phyloP scores from a whole-genome alignment of 2,329 filamentous ascomycete species.

The Microcera coccophila region DNA sequence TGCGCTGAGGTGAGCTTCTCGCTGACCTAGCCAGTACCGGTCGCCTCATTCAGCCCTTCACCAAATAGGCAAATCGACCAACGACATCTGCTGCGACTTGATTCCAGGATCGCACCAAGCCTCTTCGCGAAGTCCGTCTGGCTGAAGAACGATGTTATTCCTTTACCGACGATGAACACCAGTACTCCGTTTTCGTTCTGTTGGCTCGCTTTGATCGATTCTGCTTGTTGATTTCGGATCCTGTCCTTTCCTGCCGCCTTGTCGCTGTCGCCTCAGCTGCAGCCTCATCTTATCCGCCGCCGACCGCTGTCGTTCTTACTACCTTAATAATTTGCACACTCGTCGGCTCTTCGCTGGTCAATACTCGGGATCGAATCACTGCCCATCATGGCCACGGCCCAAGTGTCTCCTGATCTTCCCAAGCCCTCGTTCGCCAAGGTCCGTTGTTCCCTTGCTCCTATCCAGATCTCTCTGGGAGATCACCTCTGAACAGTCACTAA shows the following conservation, averaged over 20 bases:
- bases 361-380: slow-evolving; percentile 19
- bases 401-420: slow-evolving; percentile 44
- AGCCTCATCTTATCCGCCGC: slow-evolving; percentile 14
- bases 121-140: slow-evolving; percentile 12
- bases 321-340: slow-evolving; percentile 15
- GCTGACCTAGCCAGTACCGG: background rate
- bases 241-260: slow-evolving; percentile 28
- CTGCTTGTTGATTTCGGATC: slow-evolving; percentile 49
- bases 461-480: background rate
- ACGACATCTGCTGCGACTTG: background rate
- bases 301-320: slow-evolving; percentile 13
- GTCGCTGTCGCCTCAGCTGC: slow-evolving; percentile 22
- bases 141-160: slow-evolving; percentile 34
- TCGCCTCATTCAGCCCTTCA: background rate
- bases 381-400: slow-evolving; percentile 45
- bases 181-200: slow-evolving; percentile 45
- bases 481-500: background rate
- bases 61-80: background rate
- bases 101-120: background rate
- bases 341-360: slow-evolving; percentile 19
- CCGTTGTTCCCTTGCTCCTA: slow-evolving; percentile 21
- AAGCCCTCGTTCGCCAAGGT: slow-evolving; percentile 78
- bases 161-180: slow-evolving; percentile 54
- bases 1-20: background rate
- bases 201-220: slow-evolving; percentile 51